Base-by-base conservation (phyloP, 2,329 filamentous ascomycete species). In the Elsinoe ampelina region DNA sequence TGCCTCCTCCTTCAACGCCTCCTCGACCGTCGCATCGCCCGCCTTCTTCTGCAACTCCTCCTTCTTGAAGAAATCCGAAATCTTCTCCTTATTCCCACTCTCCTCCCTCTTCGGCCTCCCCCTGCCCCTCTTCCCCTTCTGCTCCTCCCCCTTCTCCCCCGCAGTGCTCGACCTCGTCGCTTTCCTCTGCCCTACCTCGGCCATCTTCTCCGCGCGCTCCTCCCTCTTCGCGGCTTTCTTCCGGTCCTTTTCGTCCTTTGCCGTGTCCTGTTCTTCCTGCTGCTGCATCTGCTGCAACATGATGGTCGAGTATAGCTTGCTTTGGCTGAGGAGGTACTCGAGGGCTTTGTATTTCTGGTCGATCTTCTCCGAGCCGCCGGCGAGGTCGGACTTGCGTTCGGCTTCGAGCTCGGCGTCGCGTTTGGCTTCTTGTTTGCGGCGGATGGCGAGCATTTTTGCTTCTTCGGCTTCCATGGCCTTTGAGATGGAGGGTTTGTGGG, bases 31-130 rank as follows among this genome's bases (percentile, higher is more conserved):
- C 2, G 75, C 72, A 26, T 78, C 74, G 1, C 77, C 76, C 15
- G 77, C 74, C 36, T 78, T 75, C 12, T 77, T 73, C 57, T 80
- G 67, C 26, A 83, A 63, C 32, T 83, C 77, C 22, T 78, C 77
- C 61, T 82, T 83, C 59, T 79, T 80, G 65, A 85, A 80, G 63
- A 80, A 85, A 59, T 75, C 77, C 0, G 80, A 76, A 35, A 85
- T 84, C 57, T 75, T 77, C n/a, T 36, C 41, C 35, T 30, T 36
- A 20, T 70, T 68, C 67, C 63, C 64, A 47, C 66, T 63, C 13
- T 63, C 65, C 13, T 61, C 59, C 11, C 60, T 62, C 59, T 68
- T 71, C 6, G 70, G 67, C 39, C 68, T 64, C n/a, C 72, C 73
- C 20, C 66, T 66, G 1, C 47, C 54, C 64, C 35, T 59, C 38